Conservation (phyloP, 2,329 filamentous ascomycete genomes). For the Neofusicoccum laricinum region DNA sequence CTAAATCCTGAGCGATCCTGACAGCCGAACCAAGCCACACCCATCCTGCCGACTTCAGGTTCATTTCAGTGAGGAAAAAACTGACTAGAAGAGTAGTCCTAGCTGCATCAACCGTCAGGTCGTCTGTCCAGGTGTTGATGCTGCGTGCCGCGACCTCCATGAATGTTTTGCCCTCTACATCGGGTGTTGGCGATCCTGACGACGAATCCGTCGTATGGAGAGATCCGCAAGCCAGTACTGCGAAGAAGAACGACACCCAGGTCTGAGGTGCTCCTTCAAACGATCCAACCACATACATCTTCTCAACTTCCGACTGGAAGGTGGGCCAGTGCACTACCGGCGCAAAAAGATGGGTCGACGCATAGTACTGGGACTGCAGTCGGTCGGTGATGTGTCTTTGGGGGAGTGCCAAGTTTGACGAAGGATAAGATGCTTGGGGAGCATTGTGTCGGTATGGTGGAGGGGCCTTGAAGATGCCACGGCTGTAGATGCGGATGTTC, state of each 20-base stretch:
- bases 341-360: slow-evolving; percentile 73
- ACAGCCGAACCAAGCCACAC: slow-evolving; percentile 80
- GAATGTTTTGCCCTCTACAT: slow-evolving; percentile 60
- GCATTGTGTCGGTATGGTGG: slow-evolving; percentile 60
- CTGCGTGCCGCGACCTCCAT: slow-evolving; percentile 68
- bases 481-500: slow-evolving; percentile 70
- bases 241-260: slow-evolving; percentile 79
- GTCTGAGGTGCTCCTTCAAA: slow-evolving; percentile 61
- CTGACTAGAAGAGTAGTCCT: slow-evolving; percentile 70
- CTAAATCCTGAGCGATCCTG: slow-evolving; percentile 77
- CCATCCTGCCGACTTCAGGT: slow-evolving; percentile 81
- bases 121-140: slow-evolving; percentile 79
- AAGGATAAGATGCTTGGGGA: slow-evolving; percentile 41
- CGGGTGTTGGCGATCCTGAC: slow-evolving; percentile 53
- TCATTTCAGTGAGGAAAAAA: slow-evolving; percentile 80
- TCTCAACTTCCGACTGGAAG: slow-evolving; percentile 73
- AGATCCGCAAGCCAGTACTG: slow-evolving; percentile 77
- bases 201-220: slow-evolving; percentile 64
- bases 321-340: slow-evolving; percentile 87
- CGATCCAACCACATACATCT: slow-evolving; percentile 66
- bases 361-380: slow-evolving; percentile 72
- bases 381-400: slow-evolving; percentile 67
- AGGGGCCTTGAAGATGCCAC: slow-evolving; percentile 77
- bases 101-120: slow-evolving; percentile 72
- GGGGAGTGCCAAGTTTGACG: slow-evolving; percentile 61